Conservation (phyloP, 1,284 basidiomycete genomes). For the Flammula alnicola region DNA sequence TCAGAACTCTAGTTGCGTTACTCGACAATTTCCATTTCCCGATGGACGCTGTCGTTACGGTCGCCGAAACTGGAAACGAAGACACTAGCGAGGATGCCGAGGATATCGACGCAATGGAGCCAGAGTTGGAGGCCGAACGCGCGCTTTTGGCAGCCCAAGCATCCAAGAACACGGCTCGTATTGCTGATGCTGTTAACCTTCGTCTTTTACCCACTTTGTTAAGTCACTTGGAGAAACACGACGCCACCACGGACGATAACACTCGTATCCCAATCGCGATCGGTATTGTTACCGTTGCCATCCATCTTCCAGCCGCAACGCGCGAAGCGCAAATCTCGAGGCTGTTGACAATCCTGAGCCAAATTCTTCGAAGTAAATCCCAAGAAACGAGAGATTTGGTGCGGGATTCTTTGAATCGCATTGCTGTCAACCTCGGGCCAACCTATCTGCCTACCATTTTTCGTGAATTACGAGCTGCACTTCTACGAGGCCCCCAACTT, state of each 20-base stretch:
- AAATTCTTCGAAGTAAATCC: slow-evolving; percentile 90
- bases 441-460: slow-evolving; percentile 77
- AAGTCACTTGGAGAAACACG: slow-evolving; percentile 80
- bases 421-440: slow-evolving; percentile 78
- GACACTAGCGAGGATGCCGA: slow-evolving; percentile 39
- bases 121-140: slow-evolving; percentile 7
- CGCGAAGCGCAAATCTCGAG: slow-evolving; percentile 80
- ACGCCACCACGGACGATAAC: slow-evolving; percentile 82
- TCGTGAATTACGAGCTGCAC: slow-evolving; percentile 81
- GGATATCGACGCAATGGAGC: slow-evolving; percentile 21
- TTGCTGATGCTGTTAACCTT: slow-evolving; percentile 79
- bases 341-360: slow-evolving; percentile 84
- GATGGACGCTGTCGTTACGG: slow-evolving; percentile 57
- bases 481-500: slow-evolving; percentile 91
- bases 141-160: slow-evolving; percentile 5
- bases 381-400: slow-evolving; percentile 93
- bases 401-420: slow-evolving; percentile 85
- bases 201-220: slow-evolving; percentile 81
- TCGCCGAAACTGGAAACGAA: slow-evolving; percentile 29
- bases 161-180: slow-evolving; percentile 42
- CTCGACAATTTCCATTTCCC: slow-evolving; percentile 94
- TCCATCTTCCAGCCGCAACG: slow-evolving; percentile 74
- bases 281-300: slow-evolving; percentile 87
- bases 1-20: slow-evolving; percentile 86
- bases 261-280: slow-evolving; percentile 89